Conservation (phyloP, 2,329 filamentous ascomycete species). For the Trichoderma aggressivum region DNA sequence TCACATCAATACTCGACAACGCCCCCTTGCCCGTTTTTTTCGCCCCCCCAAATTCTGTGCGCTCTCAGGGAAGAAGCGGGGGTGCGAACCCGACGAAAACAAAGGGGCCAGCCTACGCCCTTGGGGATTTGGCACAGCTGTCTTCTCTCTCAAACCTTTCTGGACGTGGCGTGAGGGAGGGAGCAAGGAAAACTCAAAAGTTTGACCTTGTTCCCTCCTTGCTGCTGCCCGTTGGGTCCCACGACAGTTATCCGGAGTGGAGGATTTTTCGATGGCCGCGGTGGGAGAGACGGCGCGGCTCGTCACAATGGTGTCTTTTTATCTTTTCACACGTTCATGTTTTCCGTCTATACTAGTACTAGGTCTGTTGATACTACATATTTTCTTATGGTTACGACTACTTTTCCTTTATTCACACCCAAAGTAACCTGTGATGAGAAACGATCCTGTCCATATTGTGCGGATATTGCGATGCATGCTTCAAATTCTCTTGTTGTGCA, state of each 20-base stretch:
- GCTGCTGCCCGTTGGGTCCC: conserved; percentile 29
- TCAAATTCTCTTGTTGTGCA: not conserved
- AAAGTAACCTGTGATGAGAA: not conserved
- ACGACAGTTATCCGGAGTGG: conserved; percentile 47
- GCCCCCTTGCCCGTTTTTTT: not conserved
- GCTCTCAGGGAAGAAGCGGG: not conserved
- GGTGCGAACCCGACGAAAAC: not conserved
- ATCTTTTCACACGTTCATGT: conserved; percentile 13
- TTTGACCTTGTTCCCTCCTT: not conserved
- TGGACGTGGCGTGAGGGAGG: conserved; percentile 13
- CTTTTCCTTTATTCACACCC: not conserved
- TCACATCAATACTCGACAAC: conserved; percentile 6
- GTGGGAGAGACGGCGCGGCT: conserved; percentile 61
- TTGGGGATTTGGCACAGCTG: conserved; percentile 43
- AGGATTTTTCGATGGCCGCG: conserved; percentile 41
- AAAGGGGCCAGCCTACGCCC: not conserved
- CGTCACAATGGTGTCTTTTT: conserved; percentile 26
- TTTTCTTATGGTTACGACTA: conserved; percentile 26
- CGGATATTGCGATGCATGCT: conserved; percentile 17
- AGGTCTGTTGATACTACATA: conserved; percentile 16
- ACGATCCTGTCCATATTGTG: not conserved
- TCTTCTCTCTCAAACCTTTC: conserved; percentile 61
- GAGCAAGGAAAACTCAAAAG: not conserved
- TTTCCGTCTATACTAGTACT: conserved; percentile 11
- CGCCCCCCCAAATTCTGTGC: not conserved